These are phyloP conservation scores for Pseudonectria foliicola DNA, from an alignment of 2,329 filamentous ascomycete species.

Conservation along the genomic window DNA sequence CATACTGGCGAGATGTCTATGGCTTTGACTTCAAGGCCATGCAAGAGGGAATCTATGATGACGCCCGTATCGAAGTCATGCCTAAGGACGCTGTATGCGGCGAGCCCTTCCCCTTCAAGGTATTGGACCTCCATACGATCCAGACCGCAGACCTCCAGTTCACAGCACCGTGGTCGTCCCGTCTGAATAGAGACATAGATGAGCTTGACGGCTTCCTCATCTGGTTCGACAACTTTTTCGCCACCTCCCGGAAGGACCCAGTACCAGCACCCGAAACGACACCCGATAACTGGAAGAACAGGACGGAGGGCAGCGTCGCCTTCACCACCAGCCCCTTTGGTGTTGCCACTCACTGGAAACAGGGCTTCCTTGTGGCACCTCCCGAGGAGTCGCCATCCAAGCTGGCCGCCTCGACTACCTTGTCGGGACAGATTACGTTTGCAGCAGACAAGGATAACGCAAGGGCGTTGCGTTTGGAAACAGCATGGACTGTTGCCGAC, in stretches of 20 bases:
- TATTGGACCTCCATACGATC: constrained; percentile 69
- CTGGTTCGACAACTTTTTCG: constrained; percentile 94
- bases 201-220: constrained; percentile 79
- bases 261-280: constrained; percentile 46
- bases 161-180: constrained; percentile 57
- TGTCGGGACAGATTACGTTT: constrained; percentile 65
- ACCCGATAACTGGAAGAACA: constrained; percentile 54
- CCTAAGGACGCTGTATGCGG: constrained; percentile 54
- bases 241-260: constrained; percentile 48
- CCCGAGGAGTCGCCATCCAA: constrained; percentile 40
- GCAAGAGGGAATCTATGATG: constrained; percentile 74
- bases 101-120: constrained; percentile 57
- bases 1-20: constrained; percentile 89
- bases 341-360: constrained; percentile 83
- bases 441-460: constrained; percentile 61
- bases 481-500: constrained; percentile 51
- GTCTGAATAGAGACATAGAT: constrained; percentile 54
- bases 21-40: constrained; percentile 92
- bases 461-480: constrained; percentile 58
- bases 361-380: constrained; percentile 68
- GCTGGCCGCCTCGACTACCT: constrained; percentile 46
- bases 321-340: constrained; percentile 81
- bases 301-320: constrained; percentile 56
- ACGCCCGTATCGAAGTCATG: constrained; percentile 71
- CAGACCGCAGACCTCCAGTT: constrained; percentile 70